phyloP scores from a whole-genome alignment of 139 green algal species.

The Chlorokybus atmophyticus region DNA sequence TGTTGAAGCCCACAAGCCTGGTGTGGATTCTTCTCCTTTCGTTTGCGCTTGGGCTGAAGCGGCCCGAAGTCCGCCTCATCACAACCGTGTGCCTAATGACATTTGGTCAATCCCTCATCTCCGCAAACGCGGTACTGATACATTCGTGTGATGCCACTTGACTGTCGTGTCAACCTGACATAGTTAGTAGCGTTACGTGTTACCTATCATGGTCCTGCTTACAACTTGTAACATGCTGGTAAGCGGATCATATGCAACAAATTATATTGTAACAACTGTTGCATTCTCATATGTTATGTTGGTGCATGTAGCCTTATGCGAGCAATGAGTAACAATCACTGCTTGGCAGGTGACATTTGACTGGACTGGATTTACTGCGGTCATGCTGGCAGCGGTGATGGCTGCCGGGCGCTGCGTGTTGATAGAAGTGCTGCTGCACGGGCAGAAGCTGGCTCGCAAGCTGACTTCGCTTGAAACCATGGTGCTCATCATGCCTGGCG shows the following conservation, averaged over 20 bases:
- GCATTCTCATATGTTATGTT: too few relatives aligned
- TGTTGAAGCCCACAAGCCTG: constrained; percentile 3
- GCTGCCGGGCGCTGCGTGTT: constrained; percentile 1
- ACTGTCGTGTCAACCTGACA: too few relatives aligned
- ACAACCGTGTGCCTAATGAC: constrained; percentile 2
- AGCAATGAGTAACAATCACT: too few relatives aligned
- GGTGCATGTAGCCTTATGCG: too few relatives aligned
- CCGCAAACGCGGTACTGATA: background rate
- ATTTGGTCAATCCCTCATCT: constrained; percentile 5
- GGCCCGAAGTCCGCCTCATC: background rate
- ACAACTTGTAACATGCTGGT: too few relatives aligned
- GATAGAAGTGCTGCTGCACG: constrained; percentile 3
- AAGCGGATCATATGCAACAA: too few relatives aligned
- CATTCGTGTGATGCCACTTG: too few relatives aligned
- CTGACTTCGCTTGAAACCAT: constrained; percentile 1
- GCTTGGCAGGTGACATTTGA: background rate
- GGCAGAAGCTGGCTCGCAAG: background rate
- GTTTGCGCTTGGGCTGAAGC: background rate
- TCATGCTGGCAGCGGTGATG: constrained; percentile 6
- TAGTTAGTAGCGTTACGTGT: too few relatives aligned
- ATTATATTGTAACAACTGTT: too few relatives aligned
- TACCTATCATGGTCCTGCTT: too few relatives aligned
- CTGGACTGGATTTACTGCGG: constrained; percentile 4
- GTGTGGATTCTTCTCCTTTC: constrained; percentile 4
- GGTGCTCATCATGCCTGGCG: constrained; percentile 4